Conservation (phyloP, 345 rosid genomes). For the Populus tremula region DNA sequence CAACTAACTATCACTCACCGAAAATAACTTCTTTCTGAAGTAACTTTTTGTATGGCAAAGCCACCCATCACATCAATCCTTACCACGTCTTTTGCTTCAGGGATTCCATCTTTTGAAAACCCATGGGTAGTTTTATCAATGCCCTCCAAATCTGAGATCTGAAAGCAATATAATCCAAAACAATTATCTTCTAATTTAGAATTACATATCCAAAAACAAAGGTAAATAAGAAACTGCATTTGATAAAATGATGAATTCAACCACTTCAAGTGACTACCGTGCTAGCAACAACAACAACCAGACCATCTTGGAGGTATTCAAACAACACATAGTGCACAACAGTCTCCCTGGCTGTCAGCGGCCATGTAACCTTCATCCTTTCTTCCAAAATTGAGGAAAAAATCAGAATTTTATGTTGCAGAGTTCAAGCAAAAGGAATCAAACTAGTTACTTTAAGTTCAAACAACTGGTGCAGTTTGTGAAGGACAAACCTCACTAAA, state of each 20-base stretch:
- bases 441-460: background rate
- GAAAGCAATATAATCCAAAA: constrained; percentile 21
- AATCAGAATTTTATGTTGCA: constrained; percentile 27
- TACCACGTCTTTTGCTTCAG: constrained; percentile 62
- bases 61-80: constrained; percentile 83
- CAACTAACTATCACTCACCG: constrained; percentile 46
- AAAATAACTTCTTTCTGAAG: constrained; percentile 70
- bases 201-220: background rate
- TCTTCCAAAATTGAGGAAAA: constrained; percentile 49
- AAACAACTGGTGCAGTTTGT: constrained; percentile 7
- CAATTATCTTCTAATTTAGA: background rate
- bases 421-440: constrained; percentile 13
- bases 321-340: constrained; percentile 63
- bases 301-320: constrained; percentile 68
- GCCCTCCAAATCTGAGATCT: constrained; percentile 66
- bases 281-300: constrained; percentile 56
- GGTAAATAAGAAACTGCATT: constrained; percentile 11
- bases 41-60: constrained; percentile 81
- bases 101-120: constrained; percentile 46
- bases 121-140: constrained; percentile 56
- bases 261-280: constrained; percentile 47
- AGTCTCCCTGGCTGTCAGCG: constrained; percentile 77
- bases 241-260: constrained; percentile 8
- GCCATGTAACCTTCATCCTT: constrained; percentile 98
- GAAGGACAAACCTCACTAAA: constrained; percentile 62